phyloP scores from a whole-genome alignment of 768 basidiomycete genomes.

The Pleurotus djamor region DNA sequence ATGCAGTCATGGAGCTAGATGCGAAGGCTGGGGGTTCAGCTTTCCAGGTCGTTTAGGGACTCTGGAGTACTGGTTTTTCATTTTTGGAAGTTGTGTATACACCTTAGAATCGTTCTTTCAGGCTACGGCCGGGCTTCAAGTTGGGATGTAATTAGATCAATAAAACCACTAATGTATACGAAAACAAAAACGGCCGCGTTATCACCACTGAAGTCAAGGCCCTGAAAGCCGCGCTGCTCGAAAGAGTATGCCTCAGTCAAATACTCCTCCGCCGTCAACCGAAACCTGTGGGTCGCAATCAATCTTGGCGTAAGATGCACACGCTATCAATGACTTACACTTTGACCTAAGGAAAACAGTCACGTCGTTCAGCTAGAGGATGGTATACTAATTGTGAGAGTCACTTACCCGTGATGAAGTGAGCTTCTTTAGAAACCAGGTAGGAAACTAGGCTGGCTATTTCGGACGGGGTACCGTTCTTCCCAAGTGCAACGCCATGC shows the following conservation, averaged over 20 bases:
- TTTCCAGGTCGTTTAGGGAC: conserved; percentile 8
- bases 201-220: too few species aligned
- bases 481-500: neutral
- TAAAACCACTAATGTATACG: too few species aligned
- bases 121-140: too few species aligned
- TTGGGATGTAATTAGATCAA: too few species aligned
- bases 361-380: neutral
- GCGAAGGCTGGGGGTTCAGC: conserved; percentile 12
- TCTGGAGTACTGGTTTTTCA: neutral
- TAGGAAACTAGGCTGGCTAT: conserved; percentile 29
- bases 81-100: neutral
- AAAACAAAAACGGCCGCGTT: too few species aligned
- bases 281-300: neutral
- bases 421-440: conserved; percentile 26
- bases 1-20: conserved; percentile 9
- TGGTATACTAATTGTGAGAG: neutral
- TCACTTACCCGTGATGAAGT: conserved; percentile 6
- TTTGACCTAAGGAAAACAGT: neutral
- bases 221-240: too few species aligned
- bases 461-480: conserved; percentile 19
- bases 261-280: neutral
- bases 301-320: neutral
- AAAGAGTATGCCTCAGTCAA: neutral
- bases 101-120: too few species aligned
- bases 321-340: neutral